phyloP scores from a whole-genome alignment of 2,329 filamentous ascomycete species.

The Exophiala oligosperma region DNA sequence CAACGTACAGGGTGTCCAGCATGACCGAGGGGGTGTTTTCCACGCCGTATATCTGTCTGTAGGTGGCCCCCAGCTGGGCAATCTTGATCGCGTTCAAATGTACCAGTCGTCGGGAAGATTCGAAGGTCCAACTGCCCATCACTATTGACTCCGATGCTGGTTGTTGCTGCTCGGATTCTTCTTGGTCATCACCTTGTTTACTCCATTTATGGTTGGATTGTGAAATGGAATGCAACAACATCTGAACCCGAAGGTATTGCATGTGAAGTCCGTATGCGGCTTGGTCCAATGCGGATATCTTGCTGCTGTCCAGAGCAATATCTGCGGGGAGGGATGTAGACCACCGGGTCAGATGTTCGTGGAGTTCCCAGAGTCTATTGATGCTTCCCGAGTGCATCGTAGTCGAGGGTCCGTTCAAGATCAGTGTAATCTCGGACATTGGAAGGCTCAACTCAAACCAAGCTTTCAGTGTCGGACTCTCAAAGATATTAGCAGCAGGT shows the following conservation, averaged over 20 bases:
- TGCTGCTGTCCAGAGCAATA: neutral
- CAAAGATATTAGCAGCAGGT: neutral
- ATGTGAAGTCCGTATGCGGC: constrained; percentile 6
- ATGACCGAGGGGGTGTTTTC: constrained; percentile 3
- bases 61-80: neutral
- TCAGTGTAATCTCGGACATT: neutral
- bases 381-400: neutral
- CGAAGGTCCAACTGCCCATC: no score
- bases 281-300: neutral
- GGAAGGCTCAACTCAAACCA: neutral
- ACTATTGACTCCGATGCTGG: no score
- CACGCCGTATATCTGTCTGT: constrained; percentile 5
- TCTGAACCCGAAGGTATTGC: constrained; percentile 2
- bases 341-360: neutral
- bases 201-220: neutral
- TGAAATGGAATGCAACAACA: neutral
- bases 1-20: constrained; percentile 6
- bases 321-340: neutral
- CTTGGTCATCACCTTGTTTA: neutral
- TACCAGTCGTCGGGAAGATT: neutral
- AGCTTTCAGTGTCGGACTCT: neutral
- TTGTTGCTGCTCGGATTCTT: neutral
- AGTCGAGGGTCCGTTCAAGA: neutral
- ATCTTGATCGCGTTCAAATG: constrained; percentile 3
- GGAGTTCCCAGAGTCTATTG: constrained; percentile 1